These are phyloP conservation scores for Conoideocrella luteorostrata DNA, from an alignment of 2,329 filamentous ascomycete species.

Conservation along the genomic window DNA sequence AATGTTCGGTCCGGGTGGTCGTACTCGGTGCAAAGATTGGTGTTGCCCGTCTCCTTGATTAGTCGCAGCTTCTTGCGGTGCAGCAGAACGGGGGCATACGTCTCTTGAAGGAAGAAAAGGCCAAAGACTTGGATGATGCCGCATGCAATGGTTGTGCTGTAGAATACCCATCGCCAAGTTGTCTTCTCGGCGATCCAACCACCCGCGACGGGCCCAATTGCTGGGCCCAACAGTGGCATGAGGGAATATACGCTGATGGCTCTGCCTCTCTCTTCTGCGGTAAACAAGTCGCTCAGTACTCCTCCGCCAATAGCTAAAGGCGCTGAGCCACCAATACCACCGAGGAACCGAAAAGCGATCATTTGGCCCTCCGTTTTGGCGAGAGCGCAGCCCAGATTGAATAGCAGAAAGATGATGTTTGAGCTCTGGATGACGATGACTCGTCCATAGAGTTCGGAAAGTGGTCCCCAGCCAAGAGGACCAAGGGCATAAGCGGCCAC, in stretches of 20 bases:
- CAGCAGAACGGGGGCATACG: slow-evolving; percentile 55
- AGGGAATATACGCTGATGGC: slow-evolving; percentile 60
- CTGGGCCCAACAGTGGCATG: slow-evolving; percentile 52
- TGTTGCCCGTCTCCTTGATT: slow-evolving; percentile 51
- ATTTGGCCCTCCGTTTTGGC: slow-evolving; percentile 56
- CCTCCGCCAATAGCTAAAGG: slow-evolving; percentile 62
- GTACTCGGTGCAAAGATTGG: slow-evolving; percentile 40
- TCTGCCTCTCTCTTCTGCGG: slow-evolving; percentile 49
- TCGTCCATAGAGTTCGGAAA: slow-evolving; percentile 54
- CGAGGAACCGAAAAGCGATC: slow-evolving; percentile 55
- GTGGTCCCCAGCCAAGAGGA: slow-evolving; percentile 54
- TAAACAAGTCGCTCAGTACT: slow-evolving; percentile 57
- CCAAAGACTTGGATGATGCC: slow-evolving; percentile 53
- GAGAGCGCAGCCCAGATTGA: slow-evolving; percentile 55
- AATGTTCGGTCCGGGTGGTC: slow-evolving; percentile 34
- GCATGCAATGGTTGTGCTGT: slow-evolving; percentile 56
- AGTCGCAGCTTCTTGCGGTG: slow-evolving; percentile 50
- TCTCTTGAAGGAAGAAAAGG: slow-evolving; percentile 55
- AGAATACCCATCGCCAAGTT: slow-evolving; percentile 71
- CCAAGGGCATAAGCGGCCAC: slow-evolving; percentile 46
- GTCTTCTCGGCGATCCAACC: slow-evolving; percentile 38
- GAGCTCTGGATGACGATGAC: slow-evolving; percentile 41
- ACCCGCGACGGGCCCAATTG: slow-evolving; percentile 40
- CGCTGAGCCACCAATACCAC: slow-evolving; percentile 52
- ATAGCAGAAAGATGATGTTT: slow-evolving; percentile 50